These are phyloP conservation scores for Lippia alba DNA, from an alignment of 305 asterid species.

Conservation along the genomic window DNA sequence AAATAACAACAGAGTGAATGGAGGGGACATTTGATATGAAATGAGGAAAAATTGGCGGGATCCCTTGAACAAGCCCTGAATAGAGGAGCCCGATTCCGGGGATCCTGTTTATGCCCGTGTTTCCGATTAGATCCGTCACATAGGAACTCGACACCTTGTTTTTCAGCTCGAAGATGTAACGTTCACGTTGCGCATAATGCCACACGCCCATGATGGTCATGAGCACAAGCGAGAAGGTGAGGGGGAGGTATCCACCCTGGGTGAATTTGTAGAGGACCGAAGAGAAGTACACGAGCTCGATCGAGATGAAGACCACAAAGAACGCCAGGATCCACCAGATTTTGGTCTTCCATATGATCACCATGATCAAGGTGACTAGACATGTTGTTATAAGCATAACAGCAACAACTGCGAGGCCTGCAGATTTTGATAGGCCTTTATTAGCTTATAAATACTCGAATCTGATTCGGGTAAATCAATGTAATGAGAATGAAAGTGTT, in stretches of 20 bases:
- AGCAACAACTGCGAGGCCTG: conserved; percentile 75
- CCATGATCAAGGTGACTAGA: conserved; percentile 65
- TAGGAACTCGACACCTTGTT: conserved; percentile 66
- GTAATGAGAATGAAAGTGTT: too few species aligned
- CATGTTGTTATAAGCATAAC: conserved; percentile 74
- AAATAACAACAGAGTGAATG: conserved; percentile 60
- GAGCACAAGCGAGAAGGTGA: conserved; percentile 54
- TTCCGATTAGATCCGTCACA: conserved; percentile 45
- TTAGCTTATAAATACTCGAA: too few species aligned
- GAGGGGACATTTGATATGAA: conserved; percentile 66
- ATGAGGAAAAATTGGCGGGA: conserved; percentile 75
- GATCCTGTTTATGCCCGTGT: conserved; percentile 41
- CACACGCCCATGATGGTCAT: conserved; percentile 70
- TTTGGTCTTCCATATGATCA: conserved; percentile 70
- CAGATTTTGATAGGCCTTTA: neutral
- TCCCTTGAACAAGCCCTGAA: conserved; percentile 80
- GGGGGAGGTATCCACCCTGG: conserved; percentile 75
- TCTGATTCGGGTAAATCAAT: too few species aligned
- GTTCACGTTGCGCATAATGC: conserved; percentile 69
- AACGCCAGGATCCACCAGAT: conserved; percentile 61
- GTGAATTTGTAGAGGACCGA: conserved; percentile 70
- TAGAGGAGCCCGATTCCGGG: conserved; percentile 78
- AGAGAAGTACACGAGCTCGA: conserved; percentile 62
- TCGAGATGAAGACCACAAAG: conserved; percentile 41
- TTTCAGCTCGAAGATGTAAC: conserved; percentile 66